phyloP scores from a whole-genome alignment of 331 rosid species.

The Malus hybrid region DNA sequence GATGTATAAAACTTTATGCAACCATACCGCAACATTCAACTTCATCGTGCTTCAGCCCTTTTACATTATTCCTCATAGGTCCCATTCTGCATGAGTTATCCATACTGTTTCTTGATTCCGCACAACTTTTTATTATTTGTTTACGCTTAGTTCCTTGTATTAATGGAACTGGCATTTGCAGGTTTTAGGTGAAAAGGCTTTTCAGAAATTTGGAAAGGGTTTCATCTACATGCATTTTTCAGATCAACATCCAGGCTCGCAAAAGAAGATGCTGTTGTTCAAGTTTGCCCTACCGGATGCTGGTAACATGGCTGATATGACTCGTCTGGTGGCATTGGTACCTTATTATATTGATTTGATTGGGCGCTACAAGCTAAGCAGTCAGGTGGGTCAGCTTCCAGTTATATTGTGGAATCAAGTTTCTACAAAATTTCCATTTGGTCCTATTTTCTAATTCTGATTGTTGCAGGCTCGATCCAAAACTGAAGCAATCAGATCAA shows the following conservation, averaged over 20 bases:
- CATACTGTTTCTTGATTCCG: not conserved
- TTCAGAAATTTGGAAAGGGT: conserved; percentile 77
- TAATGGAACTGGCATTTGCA: conserved; percentile 27
- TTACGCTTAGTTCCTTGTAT: not conserved
- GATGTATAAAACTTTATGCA: not conserved
- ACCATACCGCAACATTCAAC: not conserved
- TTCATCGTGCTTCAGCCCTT: not conserved
- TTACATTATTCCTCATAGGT: not conserved
- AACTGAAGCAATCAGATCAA: conserved; percentile 64
- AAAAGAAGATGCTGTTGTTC: conserved; percentile 73
- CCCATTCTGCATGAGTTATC: not conserved
- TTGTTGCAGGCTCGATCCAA: conserved; percentile 72
- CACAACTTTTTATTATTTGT: not conserved
- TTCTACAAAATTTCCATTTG: not conserved
- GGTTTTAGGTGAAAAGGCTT: conserved; percentile 93
- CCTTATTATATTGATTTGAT: conserved; percentile 85
- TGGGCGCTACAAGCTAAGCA: conserved; percentile 82
- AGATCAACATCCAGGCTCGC: conserved; percentile 66
- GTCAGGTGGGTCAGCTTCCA: conserved; percentile 58
- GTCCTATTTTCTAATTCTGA: not conserved
- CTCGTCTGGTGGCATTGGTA: conserved; percentile 71
- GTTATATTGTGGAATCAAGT: not conserved
- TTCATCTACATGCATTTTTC: conserved; percentile 91
- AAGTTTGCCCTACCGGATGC: conserved; percentile 85
- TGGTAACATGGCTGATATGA: conserved; percentile 72